Base-by-base conservation (phyloP, 164 flowering plant genomes). In the Magnolia kwangsiensis region DNA sequence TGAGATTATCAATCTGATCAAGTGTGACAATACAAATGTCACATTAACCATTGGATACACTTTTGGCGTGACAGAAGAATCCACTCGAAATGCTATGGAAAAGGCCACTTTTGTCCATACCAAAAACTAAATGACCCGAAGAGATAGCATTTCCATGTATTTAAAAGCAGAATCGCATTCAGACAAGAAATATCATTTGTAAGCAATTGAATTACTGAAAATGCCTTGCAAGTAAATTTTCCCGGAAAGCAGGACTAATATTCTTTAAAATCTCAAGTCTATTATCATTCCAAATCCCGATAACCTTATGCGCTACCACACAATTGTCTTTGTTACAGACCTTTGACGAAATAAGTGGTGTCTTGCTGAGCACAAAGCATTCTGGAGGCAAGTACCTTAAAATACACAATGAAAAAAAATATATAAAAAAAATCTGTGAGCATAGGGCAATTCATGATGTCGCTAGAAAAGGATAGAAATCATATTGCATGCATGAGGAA, bases 381-480 rank as follows among this genome's bases (percentile, higher is more conserved):
- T 94, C 99, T 31, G 99, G 99, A 72, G 99, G 98, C 78, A 96
- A 83, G 79, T 96, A 96, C 99, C 99, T 96, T 84, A 74, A 79
- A 78, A 37, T 37, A 37, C 45, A 37, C 45, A 37, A 37, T 37
- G 61, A 16, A 55, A 55, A 55, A 55, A 55, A 16, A 55, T 0
- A 55, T 55, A 13, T 0, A 55, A 55, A 55, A 16, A n/a, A 55
- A 55, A 55, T 55, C 61, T 11, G 13, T 55, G 61, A 55, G 61
- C 13, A 55, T 55, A 11, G 18, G 61, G 13, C 18, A 55, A 10
- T 55, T 55, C 61, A 55, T 55, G 13, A 37, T 37, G 45, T 5
- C 7, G 45, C 45, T 37, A 37, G 45, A 37, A 37, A 37, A 3
- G 45, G 45, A 37, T 37, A 37, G 45, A 37, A 37, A 37, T 5